phyloP scores from a whole-genome alignment of 805 yeast genomes.

The Spathaspora arborariae region DNA sequence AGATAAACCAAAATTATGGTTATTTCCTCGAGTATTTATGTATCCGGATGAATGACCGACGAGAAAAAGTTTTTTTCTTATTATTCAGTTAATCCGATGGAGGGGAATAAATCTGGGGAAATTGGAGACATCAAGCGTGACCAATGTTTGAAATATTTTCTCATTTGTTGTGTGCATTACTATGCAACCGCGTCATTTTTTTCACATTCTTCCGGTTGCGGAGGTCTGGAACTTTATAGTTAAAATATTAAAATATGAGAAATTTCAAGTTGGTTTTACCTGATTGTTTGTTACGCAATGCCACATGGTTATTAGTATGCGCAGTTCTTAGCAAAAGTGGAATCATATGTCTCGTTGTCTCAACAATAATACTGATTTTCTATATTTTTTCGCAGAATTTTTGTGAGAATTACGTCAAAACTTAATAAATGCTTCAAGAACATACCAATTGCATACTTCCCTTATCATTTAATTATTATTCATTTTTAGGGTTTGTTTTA shows the following conservation, averaged over 20 bases:
- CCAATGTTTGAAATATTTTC: background rate
- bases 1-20: background rate
- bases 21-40: background rate
- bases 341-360: too few species aligned
- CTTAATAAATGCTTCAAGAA: too few species aligned
- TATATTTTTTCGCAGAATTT: background rate
- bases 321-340: too few species aligned
- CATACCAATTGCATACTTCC: too few species aligned
- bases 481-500: background rate
- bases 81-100: background rate
- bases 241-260: background rate
- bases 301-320: background rate
- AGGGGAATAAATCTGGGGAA: conserved; percentile 1
- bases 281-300: background rate
- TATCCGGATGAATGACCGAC: background rate
- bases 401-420: too few species aligned
- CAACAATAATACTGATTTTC: too few species aligned
- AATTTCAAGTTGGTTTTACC: background rate
- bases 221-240: background rate
- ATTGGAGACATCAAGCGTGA: background rate
- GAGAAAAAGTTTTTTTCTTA: background rate
- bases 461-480: background rate
- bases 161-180: background rate
- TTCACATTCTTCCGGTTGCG: background rate
- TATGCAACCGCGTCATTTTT: background rate